Conservation (phyloP, 768 basidiomycete genomes). For the Auricularia cornea region DNA sequence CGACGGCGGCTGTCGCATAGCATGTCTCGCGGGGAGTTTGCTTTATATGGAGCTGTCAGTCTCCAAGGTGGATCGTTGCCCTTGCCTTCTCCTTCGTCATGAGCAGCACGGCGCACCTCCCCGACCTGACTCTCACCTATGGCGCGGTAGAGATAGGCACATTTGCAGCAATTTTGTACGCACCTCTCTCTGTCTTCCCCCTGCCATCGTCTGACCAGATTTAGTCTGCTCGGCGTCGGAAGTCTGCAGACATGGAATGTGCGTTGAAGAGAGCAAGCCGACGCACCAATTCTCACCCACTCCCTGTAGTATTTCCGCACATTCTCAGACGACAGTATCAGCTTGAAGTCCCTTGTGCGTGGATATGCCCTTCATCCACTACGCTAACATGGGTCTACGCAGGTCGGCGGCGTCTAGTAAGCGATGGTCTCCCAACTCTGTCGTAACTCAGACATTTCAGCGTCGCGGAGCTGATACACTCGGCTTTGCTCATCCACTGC, state of each 20-base stretch:
- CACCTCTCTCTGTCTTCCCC: neutral
- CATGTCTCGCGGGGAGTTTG: too few species aligned
- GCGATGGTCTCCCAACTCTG: neutral
- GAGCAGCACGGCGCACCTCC: too few species aligned
- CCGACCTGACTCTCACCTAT: too few species aligned
- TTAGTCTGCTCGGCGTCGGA: neutral
- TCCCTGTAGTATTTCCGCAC: neutral
- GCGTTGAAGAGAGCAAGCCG: neutral
- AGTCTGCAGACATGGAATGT: neutral
- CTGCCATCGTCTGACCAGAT: too few species aligned
- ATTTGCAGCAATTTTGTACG: neutral
- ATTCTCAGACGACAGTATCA: neutral
- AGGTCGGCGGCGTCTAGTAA: neutral
- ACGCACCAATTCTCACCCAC: neutral
- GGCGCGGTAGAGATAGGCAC: too few species aligned
- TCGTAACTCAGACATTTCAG: too few species aligned
- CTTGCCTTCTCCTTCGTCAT: too few species aligned
- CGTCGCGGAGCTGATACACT: neutral
- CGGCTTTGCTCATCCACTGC: neutral
- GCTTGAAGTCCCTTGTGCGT: neutral
- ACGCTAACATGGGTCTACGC: neutral
- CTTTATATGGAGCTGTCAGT: too few species aligned
- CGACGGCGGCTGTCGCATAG: too few species aligned
- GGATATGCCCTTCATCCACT: too few species aligned
- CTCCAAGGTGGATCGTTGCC: too few species aligned